Conservation (phyloP, 164 flowering plant species). For the Dillenia suffruticosa region DNA sequence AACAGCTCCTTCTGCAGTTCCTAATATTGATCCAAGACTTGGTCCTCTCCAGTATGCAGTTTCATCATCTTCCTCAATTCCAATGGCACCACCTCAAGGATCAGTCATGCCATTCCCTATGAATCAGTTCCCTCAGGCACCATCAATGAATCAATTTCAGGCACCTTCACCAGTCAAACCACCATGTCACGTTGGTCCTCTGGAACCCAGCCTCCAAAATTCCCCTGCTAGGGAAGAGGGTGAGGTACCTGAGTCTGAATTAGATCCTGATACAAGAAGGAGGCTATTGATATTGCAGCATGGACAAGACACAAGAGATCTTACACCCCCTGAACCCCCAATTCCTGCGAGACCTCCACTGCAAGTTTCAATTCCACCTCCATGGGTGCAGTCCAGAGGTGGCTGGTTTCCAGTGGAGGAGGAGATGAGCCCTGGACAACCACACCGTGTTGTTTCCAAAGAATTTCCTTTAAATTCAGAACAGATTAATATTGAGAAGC, state of each 20-base stretch:
- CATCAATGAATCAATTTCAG: conserved; percentile 40
- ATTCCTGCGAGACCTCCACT: conserved; percentile 62
- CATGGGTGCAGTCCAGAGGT: conserved; percentile 48
- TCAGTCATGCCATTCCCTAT: conserved; percentile 32
- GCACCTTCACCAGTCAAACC: conserved; percentile 42
- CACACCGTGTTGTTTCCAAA: conserved; percentile 36
- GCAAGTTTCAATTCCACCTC: conserved; percentile 51
- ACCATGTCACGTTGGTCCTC: conserved; percentile 31
- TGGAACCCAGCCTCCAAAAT: conserved; percentile 63
- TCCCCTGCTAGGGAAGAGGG: conserved; percentile 99
- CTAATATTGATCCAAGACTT: conserved; percentile 53
- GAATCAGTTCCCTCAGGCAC: conserved; percentile 41
- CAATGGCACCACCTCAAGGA: conserved; percentile 37
- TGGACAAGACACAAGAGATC: conserved; percentile 87
- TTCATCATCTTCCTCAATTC: conserved; percentile 40
- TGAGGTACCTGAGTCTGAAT: conserved; percentile 95
- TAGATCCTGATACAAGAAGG: conserved; percentile 98
- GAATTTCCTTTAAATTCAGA: conserved; percentile 61
- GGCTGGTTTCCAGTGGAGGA: conserved; percentile 70
- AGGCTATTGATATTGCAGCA: conserved; percentile 95
- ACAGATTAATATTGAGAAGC: conserved; percentile 48
- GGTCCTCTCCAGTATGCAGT: conserved; percentile 37
- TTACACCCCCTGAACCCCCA: conserved; percentile 49
- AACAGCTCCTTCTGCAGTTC: conserved; percentile 27
- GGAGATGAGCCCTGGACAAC: conserved; percentile 60